A percentile compares a stretch with the other conserved stretches of the same genome.
These are phyloP conservation scores for Aspergillus transmontanensis DNA, from an alignment of 2,329 filamentous ascomycete genomes.

Conservation along the genomic window DNA sequence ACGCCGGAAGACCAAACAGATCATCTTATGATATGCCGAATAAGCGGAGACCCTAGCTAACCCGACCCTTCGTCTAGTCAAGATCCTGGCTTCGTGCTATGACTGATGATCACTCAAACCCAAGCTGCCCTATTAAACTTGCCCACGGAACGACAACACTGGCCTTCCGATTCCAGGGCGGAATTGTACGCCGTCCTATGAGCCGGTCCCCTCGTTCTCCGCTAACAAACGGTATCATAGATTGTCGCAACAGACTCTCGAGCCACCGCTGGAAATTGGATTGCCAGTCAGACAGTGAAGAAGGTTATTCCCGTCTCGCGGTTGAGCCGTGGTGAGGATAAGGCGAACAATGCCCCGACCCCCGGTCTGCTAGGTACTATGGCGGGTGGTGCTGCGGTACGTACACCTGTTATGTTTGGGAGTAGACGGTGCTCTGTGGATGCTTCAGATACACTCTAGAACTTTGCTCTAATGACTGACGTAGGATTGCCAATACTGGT, in stretches of 20 bases:
- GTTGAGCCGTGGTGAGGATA: constrained; percentile 43
- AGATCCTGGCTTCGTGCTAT: constrained; percentile 93
- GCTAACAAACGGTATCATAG: constrained; percentile 21
- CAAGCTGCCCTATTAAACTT: constrained; percentile 97
- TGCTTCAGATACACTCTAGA: not conserved
- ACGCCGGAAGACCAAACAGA: constrained; percentile 1
- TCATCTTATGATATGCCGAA: not conserved
- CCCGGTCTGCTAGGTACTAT: constrained; percentile 82
- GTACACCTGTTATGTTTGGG: constrained; percentile 3
- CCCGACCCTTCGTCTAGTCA: constrained; percentile 57
- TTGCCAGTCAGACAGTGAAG: constrained; percentile 99
- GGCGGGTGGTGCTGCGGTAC: constrained; percentile 91
- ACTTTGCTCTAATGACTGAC: constrained; percentile 13
- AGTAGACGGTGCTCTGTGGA: too few species aligned
- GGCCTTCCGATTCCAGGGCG: constrained; percentile 96
- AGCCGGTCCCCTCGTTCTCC: not conserved
- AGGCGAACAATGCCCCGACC: constrained; percentile 34
- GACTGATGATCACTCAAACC: constrained; percentile 96
- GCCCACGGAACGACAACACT: constrained; percentile 98
- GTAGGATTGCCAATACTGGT: constrained; percentile 98
- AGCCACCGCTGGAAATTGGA: constrained; percentile 98
- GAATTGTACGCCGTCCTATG: constrained; percentile 60
- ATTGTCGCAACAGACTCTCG: constrained; percentile 97
- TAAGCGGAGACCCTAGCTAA: constrained; percentile 16
- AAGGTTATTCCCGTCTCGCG: constrained; percentile 75